Base-by-base conservation (phyloP, 257 asterid species). In the Parsonsia alboflavescens region DNA sequence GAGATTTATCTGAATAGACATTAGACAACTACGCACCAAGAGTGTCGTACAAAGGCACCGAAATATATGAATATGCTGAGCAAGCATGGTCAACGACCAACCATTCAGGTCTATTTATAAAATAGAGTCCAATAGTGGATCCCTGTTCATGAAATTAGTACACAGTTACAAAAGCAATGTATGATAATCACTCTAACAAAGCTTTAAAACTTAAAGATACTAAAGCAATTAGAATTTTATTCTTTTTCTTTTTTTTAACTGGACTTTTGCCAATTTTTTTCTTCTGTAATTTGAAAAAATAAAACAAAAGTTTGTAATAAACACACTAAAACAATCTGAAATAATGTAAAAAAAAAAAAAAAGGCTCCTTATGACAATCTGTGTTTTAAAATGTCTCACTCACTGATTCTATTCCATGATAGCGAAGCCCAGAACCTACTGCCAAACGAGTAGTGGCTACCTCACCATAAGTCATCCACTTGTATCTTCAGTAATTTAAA, bases 391-490 rank as follows among this genome's bases (percentile, higher is more conserved):
- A 21, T 56, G 36, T 70, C 41, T 45, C 72, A 76, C 90, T 80
- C 85, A 89, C 98, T 70, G 90, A 71, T 82, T 83, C 85, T 75
- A 94, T 56, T 54, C 98, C 97, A 78, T 80, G 79, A 79, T 86
- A 83, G 65, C 61, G 76, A 77, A 94, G 97, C 68, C 97, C 98
- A 0, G 97, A 94, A 64, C 98, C 98, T 74, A 94, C 76, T 63
- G 97, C 96, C 70, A 96, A 67, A 57, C 98, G 89, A 80, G 97
- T 96, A 76, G 89, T 84, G 73, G 95, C 93, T 28, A 87, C 86
- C 85, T 94, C 98, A 67, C 98, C 98, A 83, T 88, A 94, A 8
- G 98, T 94, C 96, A 94, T 88, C 98, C 98, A 91, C 84, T 91
- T 90, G 84, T 94, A 94, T 73, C 98, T 94, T 79, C 76, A 83